Evolutionary conservation across 352 stramenopile genomes (phyloP), one percentile per base, ranked within the genome.

Genomic region (Phytophthora citrophthora): DNA sequence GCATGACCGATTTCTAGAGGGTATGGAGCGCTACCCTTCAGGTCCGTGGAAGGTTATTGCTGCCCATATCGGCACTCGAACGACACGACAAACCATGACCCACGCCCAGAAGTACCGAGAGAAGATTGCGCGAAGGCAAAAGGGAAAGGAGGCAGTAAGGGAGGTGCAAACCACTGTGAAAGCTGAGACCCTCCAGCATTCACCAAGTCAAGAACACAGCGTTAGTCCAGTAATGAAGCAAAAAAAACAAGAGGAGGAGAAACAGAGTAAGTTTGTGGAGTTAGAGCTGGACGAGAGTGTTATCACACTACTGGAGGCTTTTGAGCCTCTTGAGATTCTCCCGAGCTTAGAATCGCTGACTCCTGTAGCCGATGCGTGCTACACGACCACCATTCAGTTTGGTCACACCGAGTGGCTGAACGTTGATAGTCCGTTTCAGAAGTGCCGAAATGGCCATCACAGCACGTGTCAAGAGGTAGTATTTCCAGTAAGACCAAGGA

Each of bases 21-120:
- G 64, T 0, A 54, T 77, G 10, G 68, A 77, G 41, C 61, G 52
- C 29, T 77, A 71, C 56, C 69, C 64, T 5, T 74, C 59, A 4
- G 64, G 69, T n/a, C 69, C 69, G 3, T 74, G 64, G 64, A 77
- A 77, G 46, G 56, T 52, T 31, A 77, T 77, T 29, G 74, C 74
- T 11, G 70, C 72, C 26, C 72, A 71, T 27, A 79, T 86, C 8
- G 71, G 74, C 5, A 81, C 74, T 41, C 71, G 74, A 49, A 79
- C 74, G 23, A 79, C 74, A 20, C 66, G 74, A 4, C 74, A 82
- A 48, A 82, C 74, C 29, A 77, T 79, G 68, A 81, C 72, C 20
- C 69, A 81, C 40, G 72, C 72, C 20, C 69, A 81, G 20, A 81
- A 78, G n/a, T 81, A 78, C 45, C 69, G 72, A 24, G 70, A 81